phyloP scores from a whole-genome alignment of 768 basidiomycete genomes.

The Daedalea quercina region DNA sequence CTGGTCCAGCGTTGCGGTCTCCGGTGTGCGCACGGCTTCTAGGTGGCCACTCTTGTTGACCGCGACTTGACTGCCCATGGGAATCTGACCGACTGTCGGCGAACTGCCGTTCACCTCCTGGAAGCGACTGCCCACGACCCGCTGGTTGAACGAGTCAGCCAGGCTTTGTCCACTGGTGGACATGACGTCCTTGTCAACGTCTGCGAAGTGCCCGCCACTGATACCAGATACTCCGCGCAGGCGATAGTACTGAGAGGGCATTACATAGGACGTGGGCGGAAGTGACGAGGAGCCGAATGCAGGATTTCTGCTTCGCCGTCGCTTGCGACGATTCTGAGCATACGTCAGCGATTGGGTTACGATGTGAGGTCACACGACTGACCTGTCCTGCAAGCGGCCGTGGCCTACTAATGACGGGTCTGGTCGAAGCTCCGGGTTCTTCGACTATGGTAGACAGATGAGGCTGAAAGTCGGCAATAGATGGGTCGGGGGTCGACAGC shows the following conservation, averaged over 20 bases:
- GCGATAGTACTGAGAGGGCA: constrained; percentile 76
- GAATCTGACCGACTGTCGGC: constrained; percentile 47
- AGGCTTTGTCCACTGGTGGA: constrained; percentile 33
- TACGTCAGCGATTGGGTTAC: neutral
- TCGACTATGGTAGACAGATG: constrained; percentile 25
- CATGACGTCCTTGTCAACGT: constrained; percentile 29
- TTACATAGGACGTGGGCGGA: constrained; percentile 71
- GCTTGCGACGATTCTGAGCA: constrained; percentile 30
- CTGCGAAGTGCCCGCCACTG: constrained; percentile 50
- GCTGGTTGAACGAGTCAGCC: constrained; percentile 53
- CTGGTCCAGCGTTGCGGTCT: constrained; percentile 40
- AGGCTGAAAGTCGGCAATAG: constrained; percentile 42
- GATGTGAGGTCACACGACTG: constrained; percentile 13
- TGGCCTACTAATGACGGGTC: constrained; percentile 59
- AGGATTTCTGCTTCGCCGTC: constrained; percentile 49
- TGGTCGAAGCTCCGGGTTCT: constrained; percentile 36
- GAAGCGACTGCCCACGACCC: constrained; percentile 62
- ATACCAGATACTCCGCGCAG: constrained; percentile 56
- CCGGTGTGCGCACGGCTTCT: constrained; percentile 19
- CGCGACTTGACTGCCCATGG: constrained; percentile 51
- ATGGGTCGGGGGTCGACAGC: constrained; percentile 67
- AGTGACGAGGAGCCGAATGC: constrained; percentile 63
- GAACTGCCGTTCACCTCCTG: constrained; percentile 66
- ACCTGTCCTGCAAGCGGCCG: constrained; percentile 37
- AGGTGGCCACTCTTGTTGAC: constrained; percentile 46